Base-by-base conservation (phyloP, 2,329 filamentous ascomycete genomes). In the Zalaria sp. region DNA sequence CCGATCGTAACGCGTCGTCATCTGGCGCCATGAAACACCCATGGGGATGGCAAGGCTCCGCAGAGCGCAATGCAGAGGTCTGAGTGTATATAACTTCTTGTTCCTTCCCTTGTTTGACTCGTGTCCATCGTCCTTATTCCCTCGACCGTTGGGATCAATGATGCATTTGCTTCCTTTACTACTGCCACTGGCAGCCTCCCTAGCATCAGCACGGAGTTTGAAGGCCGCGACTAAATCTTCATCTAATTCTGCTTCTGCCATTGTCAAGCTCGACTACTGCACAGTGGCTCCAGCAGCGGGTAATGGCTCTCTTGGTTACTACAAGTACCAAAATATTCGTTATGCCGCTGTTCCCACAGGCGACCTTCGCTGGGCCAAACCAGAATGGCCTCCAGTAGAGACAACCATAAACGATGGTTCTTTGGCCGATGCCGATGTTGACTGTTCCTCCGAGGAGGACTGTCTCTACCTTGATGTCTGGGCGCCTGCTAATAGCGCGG, bases 251-350 rank as follows among this genome's bases (percentile, higher is more conserved):
- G 18, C 42, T 18, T 39, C 41, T 34, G 50, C 51, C 11, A 47
- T 51, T 3, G 50, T 57, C 37, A 49, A 47, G 5, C 49, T 57
- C 25, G 53, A 56, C 46, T 57, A 57, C 42, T 51, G 42, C 39
- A 57, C 53, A 8, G 39, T 57, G 27, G 39, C 46, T 10, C 47
- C 54, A 4, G 48, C 46, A 6, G 42, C 45, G 34, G 46, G 46
- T 4, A 48, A 56, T 37, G 43, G 46, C 18, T 49, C 54, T 1
- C 45, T 52, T n/a, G 54, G 56, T 25, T 54, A 53, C 46, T 58
- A 57, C 47, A 58, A 59, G 39, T 59, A 57, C 35, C 57, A 60
- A 42, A 61, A 61, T 38, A 60, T 61, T 34, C 41, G 44, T 27
- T 43, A 40, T 36, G 44, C 44, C 29, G 44, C 44, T 18, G 37